phyloP scores from a whole-genome alignment of 371 early-diverging fungal genomes.

The Mucor lusitanicus region DNA sequence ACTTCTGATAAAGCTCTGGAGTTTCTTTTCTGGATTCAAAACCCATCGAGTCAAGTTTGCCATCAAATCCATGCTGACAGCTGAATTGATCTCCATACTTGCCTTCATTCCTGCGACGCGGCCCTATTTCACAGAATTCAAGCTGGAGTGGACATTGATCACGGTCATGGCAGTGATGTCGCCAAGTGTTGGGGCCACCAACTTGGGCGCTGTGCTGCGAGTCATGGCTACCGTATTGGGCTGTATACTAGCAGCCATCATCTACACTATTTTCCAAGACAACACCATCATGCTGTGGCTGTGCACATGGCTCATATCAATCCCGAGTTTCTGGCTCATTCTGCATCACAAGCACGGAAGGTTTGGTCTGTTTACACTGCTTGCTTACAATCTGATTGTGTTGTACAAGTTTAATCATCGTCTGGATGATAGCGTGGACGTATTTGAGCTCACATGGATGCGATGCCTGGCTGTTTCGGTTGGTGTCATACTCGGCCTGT shows the following conservation, averaged over 20 bases:
- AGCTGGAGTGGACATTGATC: slow-evolving; percentile 81
- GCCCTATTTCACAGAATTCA: slow-evolving; percentile 59
- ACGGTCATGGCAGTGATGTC: slow-evolving; percentile 82
- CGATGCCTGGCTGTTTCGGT: slow-evolving; percentile 68
- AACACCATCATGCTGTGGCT: slow-evolving; percentile 52
- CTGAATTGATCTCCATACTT: slow-evolving; percentile 61
- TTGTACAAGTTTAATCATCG: slow-evolving; percentile 70
- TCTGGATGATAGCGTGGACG: slow-evolving; percentile 59
- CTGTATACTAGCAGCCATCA: slow-evolving; percentile 56
- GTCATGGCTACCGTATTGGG: slow-evolving; percentile 74
- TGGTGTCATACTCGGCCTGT: slow-evolving; percentile 56
- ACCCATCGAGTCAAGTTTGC: slow-evolving; percentile 72
- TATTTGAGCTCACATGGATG: slow-evolving; percentile 60
- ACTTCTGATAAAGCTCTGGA: slow-evolving; percentile 58
- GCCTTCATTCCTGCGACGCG: slow-evolving; percentile 69
- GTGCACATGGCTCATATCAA: slow-evolving; percentile 64
- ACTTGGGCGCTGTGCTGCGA: slow-evolving; percentile 69
- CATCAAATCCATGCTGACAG: slow-evolving; percentile 65
- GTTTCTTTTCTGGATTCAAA: slow-evolving; percentile 60
- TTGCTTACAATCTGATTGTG: slow-evolving; percentile 78
- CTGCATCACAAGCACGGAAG: slow-evolving; percentile 68
- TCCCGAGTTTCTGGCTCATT: slow-evolving; percentile 72
- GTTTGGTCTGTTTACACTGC: slow-evolving; percentile 73
- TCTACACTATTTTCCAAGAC: slow-evolving; percentile 59
- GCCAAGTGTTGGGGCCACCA: slow-evolving; percentile 83